Evolutionary conservation across 2,329 filamentous ascomycete genomes (phyloP).

Genomic region (Cladosporium velox): DNA sequence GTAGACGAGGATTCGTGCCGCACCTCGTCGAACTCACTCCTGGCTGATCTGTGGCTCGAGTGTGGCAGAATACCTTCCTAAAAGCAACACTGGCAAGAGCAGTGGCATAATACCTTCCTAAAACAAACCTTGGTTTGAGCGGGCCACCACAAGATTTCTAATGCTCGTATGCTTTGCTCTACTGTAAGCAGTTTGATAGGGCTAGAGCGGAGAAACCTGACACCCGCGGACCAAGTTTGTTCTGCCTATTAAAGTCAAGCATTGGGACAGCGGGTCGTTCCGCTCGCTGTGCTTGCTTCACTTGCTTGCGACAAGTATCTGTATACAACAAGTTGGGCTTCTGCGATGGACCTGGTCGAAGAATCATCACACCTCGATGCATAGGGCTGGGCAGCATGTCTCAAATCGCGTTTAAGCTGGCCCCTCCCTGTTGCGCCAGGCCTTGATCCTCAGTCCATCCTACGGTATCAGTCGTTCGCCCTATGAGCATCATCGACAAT

Average conservation of each 20-base stretch:
- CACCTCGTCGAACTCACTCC: too few species aligned
- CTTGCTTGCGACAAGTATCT: background rate
- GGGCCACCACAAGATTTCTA: too few species aligned
- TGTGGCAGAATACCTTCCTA: too few species aligned
- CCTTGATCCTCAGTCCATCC: background rate
- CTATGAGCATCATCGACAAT: background rate
- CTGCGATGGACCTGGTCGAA: background rate
- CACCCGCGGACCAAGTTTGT: background rate
- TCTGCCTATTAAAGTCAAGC: background rate
- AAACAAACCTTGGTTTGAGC: too few species aligned
- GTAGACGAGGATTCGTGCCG: too few species aligned
- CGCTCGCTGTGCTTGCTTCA: background rate
- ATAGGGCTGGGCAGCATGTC: background rate
- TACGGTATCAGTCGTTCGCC: background rate
- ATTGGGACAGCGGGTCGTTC: background rate
- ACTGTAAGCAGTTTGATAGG: background rate
- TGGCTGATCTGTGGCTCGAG: too few species aligned
- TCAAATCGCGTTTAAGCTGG: background rate
- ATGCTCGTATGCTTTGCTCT: background rate
- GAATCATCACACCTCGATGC: background rate
- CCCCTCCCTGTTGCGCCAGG: too few species aligned
- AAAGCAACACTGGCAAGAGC: too few species aligned
- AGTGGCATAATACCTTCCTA: too few species aligned
- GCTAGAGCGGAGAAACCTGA: background rate
- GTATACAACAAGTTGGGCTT: background rate